phyloP scores from a whole-genome alignment of 805 yeast species.

The Lachancea meyersii region DNA sequence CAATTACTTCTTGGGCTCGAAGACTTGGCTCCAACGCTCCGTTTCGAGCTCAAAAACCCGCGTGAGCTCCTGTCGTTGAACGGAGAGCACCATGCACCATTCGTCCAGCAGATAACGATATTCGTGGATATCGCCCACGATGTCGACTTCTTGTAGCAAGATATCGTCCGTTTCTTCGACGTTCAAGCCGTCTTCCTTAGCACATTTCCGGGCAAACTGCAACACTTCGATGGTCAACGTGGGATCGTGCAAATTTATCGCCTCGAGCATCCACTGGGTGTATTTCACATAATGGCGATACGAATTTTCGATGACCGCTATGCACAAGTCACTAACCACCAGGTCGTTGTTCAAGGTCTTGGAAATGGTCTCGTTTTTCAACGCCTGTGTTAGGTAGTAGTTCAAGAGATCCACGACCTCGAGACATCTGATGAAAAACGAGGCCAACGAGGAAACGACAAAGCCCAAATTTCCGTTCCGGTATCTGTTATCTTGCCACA shows the following conservation, averaged over 20 bases:
- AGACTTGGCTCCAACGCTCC: conserved; percentile 22
- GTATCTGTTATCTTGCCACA: conserved; percentile 3
- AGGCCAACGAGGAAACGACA: conserved; percentile 18
- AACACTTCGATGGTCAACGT: conserved; percentile 26
- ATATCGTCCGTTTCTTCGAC: conserved; percentile 28
- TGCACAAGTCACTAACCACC: conserved; percentile 19
- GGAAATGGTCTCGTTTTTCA: conserved; percentile 31
- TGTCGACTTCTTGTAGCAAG: conserved; percentile 28
- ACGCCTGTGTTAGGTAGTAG: conserved; percentile 28
- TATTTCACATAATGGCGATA: conserved; percentile 32
- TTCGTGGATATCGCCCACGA: conserved; percentile 22
- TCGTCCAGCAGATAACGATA: conserved; percentile 20
- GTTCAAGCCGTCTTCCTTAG: conserved; percentile 27
- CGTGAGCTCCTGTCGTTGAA: conserved; percentile 15
- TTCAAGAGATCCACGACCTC: conserved; percentile 30
- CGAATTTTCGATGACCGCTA: conserved; percentile 24
- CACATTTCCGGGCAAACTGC: conserved; percentile 29
- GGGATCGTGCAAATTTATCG: conserved; percentile 18
- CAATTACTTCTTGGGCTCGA: conserved; percentile 18
- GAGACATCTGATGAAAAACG: conserved; percentile 22
- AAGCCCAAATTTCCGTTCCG: conserved; percentile 3
- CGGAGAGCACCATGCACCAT: conserved; percentile 23
- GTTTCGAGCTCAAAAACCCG: conserved; percentile 16
- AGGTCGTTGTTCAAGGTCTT: conserved; percentile 30
- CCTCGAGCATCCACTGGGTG: conserved; percentile 33